phyloP scores from a whole-genome alignment of 345 rosid species.

The Acer campestre region DNA sequence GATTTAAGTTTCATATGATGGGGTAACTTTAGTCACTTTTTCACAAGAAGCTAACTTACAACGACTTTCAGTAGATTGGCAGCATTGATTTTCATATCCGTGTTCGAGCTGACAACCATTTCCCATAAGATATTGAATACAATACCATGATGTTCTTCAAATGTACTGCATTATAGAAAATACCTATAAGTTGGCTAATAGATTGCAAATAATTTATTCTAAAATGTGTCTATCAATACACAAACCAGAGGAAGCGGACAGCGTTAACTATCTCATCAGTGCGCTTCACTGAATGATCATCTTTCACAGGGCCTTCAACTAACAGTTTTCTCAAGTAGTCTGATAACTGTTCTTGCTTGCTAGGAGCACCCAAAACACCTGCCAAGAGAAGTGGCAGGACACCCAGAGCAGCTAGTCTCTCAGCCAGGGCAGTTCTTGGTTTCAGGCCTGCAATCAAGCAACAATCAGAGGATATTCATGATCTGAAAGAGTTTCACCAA shows the following conservation, averaged over 20 bases:
- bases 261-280: constrained; percentile 66
- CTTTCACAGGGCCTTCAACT: constrained; percentile 57
- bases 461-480: constrained; percentile 21
- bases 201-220: constrained; percentile 10
- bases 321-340: constrained; percentile 78
- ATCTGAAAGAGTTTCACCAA: constrained; percentile 14
- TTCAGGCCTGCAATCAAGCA: constrained; percentile 64
- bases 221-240: constrained; percentile 17
- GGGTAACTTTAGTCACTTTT: constrained; percentile 21
- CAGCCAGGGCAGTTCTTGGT: constrained; percentile 78
- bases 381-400: constrained; percentile 88
- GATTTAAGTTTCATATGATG: not conserved
- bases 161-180: constrained; percentile 61
- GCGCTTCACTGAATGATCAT: constrained; percentile 52
- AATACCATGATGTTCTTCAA: constrained; percentile 79
- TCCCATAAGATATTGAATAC: constrained; percentile 89
- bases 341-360: constrained; percentile 65
- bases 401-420: constrained; percentile 75
- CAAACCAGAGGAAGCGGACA: constrained; percentile 94
- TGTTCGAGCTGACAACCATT: constrained; percentile 87
- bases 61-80: constrained; percentile 77
- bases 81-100: constrained; percentile 80
- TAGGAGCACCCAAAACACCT: constrained; percentile 89
- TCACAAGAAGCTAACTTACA: constrained; percentile 48
- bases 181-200: constrained; percentile 25